Evolutionary conservation across 768 basidiomycete genomes (phyloP), one percentile per base, ranked within the genome.

Genomic region (Suillus luteus): DNA sequence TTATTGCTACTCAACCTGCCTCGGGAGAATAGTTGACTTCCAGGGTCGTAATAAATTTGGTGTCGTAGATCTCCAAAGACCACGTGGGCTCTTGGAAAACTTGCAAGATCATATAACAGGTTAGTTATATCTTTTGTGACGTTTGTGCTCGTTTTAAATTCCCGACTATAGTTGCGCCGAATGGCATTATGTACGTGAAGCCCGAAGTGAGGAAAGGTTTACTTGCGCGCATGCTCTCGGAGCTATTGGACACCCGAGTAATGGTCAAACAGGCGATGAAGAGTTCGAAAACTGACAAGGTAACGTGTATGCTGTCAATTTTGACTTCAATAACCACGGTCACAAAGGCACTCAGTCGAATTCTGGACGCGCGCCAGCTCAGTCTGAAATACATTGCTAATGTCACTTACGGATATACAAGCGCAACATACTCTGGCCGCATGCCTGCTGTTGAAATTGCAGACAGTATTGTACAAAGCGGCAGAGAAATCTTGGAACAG

Each of bases 191-290:
- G 78, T 99, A 95, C 73, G 91, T 94, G 64, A 97, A 96, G 71
- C 81, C 88, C 0, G 82, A 83, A 54, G 89, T 98, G 3, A 85
- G 97, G 24, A 90, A 87, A 71, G 95, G 95, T 19, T 81, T 97
- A 6, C 79, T 99, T 11, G 87, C 88, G 3, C 88, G 96, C 65
- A 98, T 99, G 96, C 80, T 99, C 66, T 84, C 83, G 4, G 97
- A 99, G 75, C 79, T 99, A 3, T 79, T 99, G 66, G 93, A 98
- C 60, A 98, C 96, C 19, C 83, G 97, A 61, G 93, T 98, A 5
- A 99, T 99, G 97, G 91, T 99, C 31, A 99, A 98, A 73, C 90
- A 94, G 66, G 94, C 93, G 3, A 95, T 97, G 95, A 98, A 98
- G 74, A 79, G 82, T 27, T 83, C 83, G 9, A 86, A 85, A 57